Base-by-base conservation (phyloP, 257 asterid genomes). In the Solanum chiquidenum region DNA sequence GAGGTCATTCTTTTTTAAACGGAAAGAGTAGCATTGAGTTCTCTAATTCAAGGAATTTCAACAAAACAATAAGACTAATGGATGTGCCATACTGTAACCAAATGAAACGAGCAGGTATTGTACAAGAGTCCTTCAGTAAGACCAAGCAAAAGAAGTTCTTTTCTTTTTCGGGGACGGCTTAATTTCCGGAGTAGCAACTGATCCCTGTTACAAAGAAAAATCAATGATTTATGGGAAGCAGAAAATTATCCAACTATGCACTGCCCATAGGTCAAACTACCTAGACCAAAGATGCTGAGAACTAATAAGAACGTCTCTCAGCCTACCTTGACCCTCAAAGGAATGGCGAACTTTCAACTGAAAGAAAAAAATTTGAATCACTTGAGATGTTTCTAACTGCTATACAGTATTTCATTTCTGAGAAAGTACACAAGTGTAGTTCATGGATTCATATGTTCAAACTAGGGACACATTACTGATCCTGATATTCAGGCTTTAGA, bases 401-500 rank as follows among this genome's bases (percentile, higher is more conserved):
- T 49, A 49, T 46, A 16, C 5, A 9, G 44, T 82, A 31, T 49
- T 31, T 82, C 69, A 80, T 34, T 60, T 84, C 55, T 40, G 60
- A 66, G 23, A 13, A 84, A 62, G 77, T 12, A 34, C 49, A 33
- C 1, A 20, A 9, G 76, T 13, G 34, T 12, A 34, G 58, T 34
- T 62, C 34, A 21, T 13, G 37, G 85, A 16, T 80, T 80, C 71
- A 82, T 10, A 82, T 20, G 69, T 82, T 49, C 7, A 38, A 80
- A 49, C 44, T 10, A 42, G 46, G 55, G 60, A 31, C 12, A 5
- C 46, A 42, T 14, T 29, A 91, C 80, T 91, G 94, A 75, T 92
- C 95, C 52, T 84, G 89, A 89, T 95, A 94, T 64, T 95, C 99
- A 0, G 93, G 92, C 91, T 95, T 97, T 88, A 97, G 90, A 90